Conservation (phyloP, 2,329 filamentous ascomycete genomes). For the Ceratocystis cubensis region DNA sequence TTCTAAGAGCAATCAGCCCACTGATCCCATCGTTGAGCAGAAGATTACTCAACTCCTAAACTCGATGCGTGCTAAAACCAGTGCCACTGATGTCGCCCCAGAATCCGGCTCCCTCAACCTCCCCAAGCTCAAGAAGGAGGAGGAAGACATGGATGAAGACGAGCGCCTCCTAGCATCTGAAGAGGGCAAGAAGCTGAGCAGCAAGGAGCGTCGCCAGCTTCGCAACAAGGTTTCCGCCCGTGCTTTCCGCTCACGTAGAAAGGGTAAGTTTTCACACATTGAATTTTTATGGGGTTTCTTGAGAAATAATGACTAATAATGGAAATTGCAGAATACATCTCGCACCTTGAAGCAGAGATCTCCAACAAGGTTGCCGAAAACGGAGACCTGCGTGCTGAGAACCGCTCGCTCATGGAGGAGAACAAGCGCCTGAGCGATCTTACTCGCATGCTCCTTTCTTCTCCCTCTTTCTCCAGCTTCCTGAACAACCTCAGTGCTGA, state of each 20-base stretch:
- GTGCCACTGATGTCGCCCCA: slow-evolving; percentile 34
- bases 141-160: slow-evolving; percentile 98
- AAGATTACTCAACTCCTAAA: slow-evolving; percentile 87
- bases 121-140: slow-evolving; percentile 72
- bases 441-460: slow-evolving; percentile 69
- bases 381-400: slow-evolving; percentile 66
- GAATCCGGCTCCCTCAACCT: slow-evolving; percentile 42
- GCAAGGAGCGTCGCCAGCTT: slow-evolving; percentile 93
- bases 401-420: slow-evolving; percentile 70
- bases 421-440: slow-evolving; percentile 68
- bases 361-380: slow-evolving; percentile 72
- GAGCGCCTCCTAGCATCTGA: slow-evolving; percentile 89
- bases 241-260: slow-evolving; percentile 93
- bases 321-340: slow-evolving; percentile 68
- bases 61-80: slow-evolving; percentile 68
- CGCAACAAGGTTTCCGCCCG: slow-evolving; percentile 97
- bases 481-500: slow-evolving; percentile 51
- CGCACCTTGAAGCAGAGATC: slow-evolving; percentile 82
- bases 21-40: slow-evolving; percentile 70
- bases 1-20: slow-evolving; percentile 39
- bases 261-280: slow-evolving; percentile 52
- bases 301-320: slow-evolving; percentile 35
- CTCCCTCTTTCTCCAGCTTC: slow-evolving; percentile 70
- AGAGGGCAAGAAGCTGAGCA: slow-evolving; percentile 97
- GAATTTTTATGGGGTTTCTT: neutral